A percentile compares a stretch with the other conserved stretches of the same genome.
phyloP scores from a whole-genome alignment of 306 rosid genomes.

The Prunus salicina region DNA sequence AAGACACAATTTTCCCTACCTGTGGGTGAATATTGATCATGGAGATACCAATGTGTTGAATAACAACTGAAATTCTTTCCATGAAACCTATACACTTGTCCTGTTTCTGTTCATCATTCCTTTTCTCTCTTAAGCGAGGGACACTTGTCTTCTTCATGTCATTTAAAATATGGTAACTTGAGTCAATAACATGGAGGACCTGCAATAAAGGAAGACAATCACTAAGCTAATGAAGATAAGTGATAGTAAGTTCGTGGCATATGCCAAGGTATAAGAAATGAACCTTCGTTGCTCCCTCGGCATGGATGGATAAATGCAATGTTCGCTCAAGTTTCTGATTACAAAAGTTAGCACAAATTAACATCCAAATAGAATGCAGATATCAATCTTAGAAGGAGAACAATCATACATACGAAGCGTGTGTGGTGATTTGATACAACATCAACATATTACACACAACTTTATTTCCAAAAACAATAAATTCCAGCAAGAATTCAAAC shows the following conservation, averaged over 20 bases:
- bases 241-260: background rate
- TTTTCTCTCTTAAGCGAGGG: conserved; percentile 39
- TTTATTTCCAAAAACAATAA: background rate
- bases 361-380: conserved; percentile 1
- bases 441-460: background rate
- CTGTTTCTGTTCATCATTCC: conserved; percentile 48
- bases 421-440: background rate
- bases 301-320: conserved; percentile 71
- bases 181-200: conserved; percentile 83
- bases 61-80: conserved; percentile 66
- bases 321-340: conserved; percentile 85
- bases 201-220: conserved; percentile 28
- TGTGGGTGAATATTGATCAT: conserved; percentile 69
- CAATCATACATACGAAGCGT: background rate
- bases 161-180: conserved; percentile 57
- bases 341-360: conserved; percentile 30
- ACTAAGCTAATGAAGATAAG: background rate
- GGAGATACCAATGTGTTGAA: conserved; percentile 76
- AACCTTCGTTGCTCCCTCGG: conserved; percentile 98
- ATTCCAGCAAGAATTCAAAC: background rate
- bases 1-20: conserved; percentile 41
- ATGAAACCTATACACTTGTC: conserved; percentile 53
- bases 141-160: conserved; percentile 44
- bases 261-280: conserved; percentile 20
- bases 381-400: conserved; percentile 10